Base-by-base conservation (phyloP, 805 yeast species). In the Myxozyma mucilagina region DNA sequence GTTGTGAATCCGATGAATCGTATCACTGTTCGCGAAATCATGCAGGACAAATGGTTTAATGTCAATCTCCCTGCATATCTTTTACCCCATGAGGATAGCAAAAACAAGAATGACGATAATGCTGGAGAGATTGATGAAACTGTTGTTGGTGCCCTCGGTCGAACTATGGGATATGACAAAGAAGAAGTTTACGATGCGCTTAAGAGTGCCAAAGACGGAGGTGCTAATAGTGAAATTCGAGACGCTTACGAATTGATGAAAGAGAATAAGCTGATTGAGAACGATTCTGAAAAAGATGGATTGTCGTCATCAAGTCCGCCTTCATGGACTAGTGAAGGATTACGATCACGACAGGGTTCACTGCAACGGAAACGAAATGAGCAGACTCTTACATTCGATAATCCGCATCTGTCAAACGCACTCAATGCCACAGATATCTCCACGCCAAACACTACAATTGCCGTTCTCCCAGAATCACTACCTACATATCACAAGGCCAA, bases 401-500 rank as follows among this genome's bases (percentile, higher is more conserved):
- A 70, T 43, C 69, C 70, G n/a, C 78, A 74, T 51, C 63, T 74
- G 53, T 73, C 75, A 18, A 71, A 76, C 16, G 67, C 68, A 16
- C 66, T 72, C 9, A 72, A 70, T 34, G 71, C 64, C 16, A 58
- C 69, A 3, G 69, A 66, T 18, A 54, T 73, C 39, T 57, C 70
- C 11, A 78, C 85, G 50, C 88, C 89, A 24, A 81, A 85, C 67
- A 87, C 94, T 29, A 89, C 96, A 1, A 92, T 94, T 64, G 96
- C 97, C 1, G 89, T 93, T 29, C 77, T 94, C 63, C 98, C 99
- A 6, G 87, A 96, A 2, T 91, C 97, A 4, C 80, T 94, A 69
- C 97, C 99, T 3, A 90, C 93, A 64, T 89, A 93, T 53, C 98
- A 93, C 72, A 80, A 97, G 52, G 97, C 97, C 0, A 89, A 83